Base-by-base conservation (phyloP, 441 rosid species). In the Croton setiger region DNA sequence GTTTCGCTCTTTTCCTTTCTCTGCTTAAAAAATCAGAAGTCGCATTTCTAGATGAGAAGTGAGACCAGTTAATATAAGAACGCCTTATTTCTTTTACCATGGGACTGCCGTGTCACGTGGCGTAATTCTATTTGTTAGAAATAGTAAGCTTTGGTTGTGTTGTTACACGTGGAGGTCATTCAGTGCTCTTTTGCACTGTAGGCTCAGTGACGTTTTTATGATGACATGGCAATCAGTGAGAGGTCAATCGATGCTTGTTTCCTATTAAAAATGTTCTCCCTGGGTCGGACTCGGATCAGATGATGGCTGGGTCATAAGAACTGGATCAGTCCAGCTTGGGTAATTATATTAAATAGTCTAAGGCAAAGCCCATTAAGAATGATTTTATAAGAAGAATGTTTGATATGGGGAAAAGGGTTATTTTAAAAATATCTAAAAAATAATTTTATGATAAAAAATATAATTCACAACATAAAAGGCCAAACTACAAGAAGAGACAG, bases 211-310 rank as follows among this genome's bases (percentile, higher is more conserved):
- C 78, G 78, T 23, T 70, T 47, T 70, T 63, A 3, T 14, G 45
- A 33, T 60, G 63, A 79, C 66, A 79, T 75, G 85, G 74, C 79
- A 7, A 45, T 9, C 35, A 20, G 21, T 51, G 55, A 74, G 62
- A 73, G 75, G 80, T 1, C 43, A 0, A 27, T 27, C 68, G 0
- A 2, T n/a, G 11, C 4, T 2, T 7, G 6, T n/a, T 6, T 6
- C 1, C 7, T 39, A 27, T 39, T 0, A 39, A 39, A 7, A 0
- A 39, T 39, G 8, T 39, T 39, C 10, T 39, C 10, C 10, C 10
- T 39, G 43, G 43, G 43, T 39, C 43, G 43, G 43, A 39, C 5
- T 39, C 43, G 43, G 43, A 39, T 39, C 43, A 39, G 10, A 39
- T 9, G 0, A 39, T 39, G 7, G 10, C 43, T 51, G 55, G 23